Evolutionary conservation across 2,329 filamentous ascomycete genomes (phyloP).

Genomic region (Ophiostoma piceae): DNA sequence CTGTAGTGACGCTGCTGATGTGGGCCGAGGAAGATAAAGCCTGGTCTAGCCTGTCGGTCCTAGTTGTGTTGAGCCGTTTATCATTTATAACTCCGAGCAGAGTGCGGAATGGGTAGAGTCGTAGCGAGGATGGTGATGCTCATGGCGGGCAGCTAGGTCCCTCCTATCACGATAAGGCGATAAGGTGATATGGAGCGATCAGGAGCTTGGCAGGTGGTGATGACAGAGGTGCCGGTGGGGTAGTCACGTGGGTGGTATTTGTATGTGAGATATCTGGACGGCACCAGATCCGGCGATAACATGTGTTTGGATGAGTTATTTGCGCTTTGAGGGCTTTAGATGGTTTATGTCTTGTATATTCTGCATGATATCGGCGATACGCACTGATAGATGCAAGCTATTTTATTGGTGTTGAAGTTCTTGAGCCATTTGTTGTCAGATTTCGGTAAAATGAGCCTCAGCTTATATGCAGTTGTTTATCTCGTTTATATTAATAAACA

Average conservation of each 20-base stretch:
- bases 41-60: not conserved
- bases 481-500: not conserved
- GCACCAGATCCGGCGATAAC: not conserved
- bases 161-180: slow-evolving; percentile 9
- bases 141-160: not conserved
- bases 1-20: not conserved
- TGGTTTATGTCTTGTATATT: not conserved
- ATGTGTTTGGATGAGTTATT: not conserved
- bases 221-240: not conserved
- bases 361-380: not conserved
- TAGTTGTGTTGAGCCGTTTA: not conserved
- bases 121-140: not conserved
- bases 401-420: not conserved
- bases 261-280: not conserved
- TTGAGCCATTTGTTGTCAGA: not conserved
- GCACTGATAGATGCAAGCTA: not conserved
- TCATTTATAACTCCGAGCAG: not conserved
- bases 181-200: not conserved
- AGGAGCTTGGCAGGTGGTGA: not conserved
- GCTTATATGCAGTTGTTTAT: not conserved
- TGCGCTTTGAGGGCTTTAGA: not conserved
- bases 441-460: not conserved
- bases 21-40: not conserved
- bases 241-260: not conserved
- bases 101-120: not conserved